Base-by-base conservation (phyloP, 176 grass and related monocot genomes). In the Lolium multiflorum region DNA sequence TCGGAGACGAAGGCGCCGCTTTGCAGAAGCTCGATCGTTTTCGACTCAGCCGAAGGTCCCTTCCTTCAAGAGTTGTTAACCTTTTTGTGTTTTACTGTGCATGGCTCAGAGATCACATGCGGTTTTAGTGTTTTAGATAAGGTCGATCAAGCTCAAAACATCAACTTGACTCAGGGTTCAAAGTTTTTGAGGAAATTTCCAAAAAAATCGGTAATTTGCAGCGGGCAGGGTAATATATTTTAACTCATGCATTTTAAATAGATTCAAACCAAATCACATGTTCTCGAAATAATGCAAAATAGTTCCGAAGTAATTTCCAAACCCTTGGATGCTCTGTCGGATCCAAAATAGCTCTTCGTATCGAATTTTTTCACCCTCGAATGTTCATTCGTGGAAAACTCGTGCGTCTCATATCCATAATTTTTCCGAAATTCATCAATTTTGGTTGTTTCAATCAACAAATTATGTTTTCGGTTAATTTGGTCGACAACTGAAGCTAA, bases 11-110 rank as follows among this genome's bases (percentile, higher is more conserved):
- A 48, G 43, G 44, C 9, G 79, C 54, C 35, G 79, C 89, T 90
- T 86, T 90, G 72, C 72, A 82, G 79, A 70, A 82, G 63, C 73
- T 82, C 71, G 62, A 51, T 81, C 62, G 18, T 79, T 78, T 82
- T 82, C 82, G 21, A 16, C 62, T 5, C 21, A 62, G n/a, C 22
- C 10, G 4, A 49, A 60, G 67, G 39, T 20, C 60, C 11, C 4
- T 62, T 76, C 72, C 56, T 61, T 25, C 71, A 22, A 79, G 72
- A 44, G 18, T 63, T 11, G 20, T 46, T 48, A 52, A 63, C 55
- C 31, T 74, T 80, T 80, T 80, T 89, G 43, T 44, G 52, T 35
- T 28, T 66, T 74, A 49, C 43, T 54, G 47, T 35, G 48, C 65
- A 61, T 28, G 28, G 81, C 31, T 35, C 31, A 35, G 65, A n/a